Evolutionary conservation across 306 rosid species (phyloP).

Genomic region (Geum urbanum): DNA sequence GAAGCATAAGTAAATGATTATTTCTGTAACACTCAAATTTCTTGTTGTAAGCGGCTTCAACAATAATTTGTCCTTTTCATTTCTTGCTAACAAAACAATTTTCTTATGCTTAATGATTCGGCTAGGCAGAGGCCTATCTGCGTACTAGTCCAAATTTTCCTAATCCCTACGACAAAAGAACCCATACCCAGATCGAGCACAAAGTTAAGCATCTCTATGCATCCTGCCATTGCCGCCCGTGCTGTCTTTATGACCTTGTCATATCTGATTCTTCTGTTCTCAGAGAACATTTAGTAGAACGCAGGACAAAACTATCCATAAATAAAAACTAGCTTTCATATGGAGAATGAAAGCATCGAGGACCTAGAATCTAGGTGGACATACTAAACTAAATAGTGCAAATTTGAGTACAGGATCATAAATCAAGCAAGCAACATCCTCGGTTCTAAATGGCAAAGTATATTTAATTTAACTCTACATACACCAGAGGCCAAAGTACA

Average conservation of each 20-base stretch:
- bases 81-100: not conserved
- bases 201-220: not conserved
- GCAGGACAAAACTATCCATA: not conserved
- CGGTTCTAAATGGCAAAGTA: not conserved
- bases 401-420: too few relatives aligned
- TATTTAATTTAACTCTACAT: too few relatives aligned
- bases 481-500: not conserved
- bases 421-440: not conserved
- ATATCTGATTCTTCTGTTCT: not conserved
- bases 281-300: not conserved
- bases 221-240: not conserved
- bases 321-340: too few relatives aligned
- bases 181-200: not conserved
- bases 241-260: not conserved
- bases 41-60: slow-evolving; percentile 1
- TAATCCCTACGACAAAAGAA: not conserved
- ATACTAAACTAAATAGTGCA: too few relatives aligned
- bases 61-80: not conserved
- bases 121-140: not conserved
- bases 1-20: not conserved
- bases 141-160: not conserved
- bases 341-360: too few relatives aligned
- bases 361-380: too few relatives aligned
- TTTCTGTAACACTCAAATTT: not conserved
- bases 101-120: not conserved